Conservation (phyloP, 2,329 filamentous ascomycete genomes). For the Fusarium pseudoanthophilum region DNA sequence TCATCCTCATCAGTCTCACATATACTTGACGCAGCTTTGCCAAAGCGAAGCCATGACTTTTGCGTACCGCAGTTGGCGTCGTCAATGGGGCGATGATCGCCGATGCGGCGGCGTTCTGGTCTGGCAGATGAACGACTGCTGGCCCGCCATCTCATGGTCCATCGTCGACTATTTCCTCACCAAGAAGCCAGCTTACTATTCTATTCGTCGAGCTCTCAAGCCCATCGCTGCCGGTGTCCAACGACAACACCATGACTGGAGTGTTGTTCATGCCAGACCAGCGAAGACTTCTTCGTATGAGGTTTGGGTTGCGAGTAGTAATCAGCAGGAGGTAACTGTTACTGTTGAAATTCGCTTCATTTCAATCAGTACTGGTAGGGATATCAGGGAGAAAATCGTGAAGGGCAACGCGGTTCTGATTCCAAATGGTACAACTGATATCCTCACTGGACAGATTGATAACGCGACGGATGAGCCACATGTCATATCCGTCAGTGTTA, state of each 20-base stretch:
- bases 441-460: background rate
- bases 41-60: slow-evolving; percentile 5
- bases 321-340: background rate
- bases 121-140: slow-evolving; percentile 13
- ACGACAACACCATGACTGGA: slow-evolving; percentile 3
- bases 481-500: background rate
- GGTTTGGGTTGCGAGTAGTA: background rate
- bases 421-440: background rate
- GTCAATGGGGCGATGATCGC: slow-evolving; percentile 1
- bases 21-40: background rate
- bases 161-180: slow-evolving; percentile 2
- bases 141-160: background rate
- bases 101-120: background rate
- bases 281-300: background rate
- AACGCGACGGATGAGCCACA: background rate
- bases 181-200: background rate
- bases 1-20: background rate
- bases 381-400: background rate
- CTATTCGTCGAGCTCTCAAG: background rate
- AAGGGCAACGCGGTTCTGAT: background rate
- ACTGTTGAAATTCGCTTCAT: background rate
- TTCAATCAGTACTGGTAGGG: background rate
- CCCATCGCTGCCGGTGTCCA: background rate
- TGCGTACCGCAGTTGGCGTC: slow-evolving; percentile 2
- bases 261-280: slow-evolving; percentile 4